phyloP scores from a whole-genome alignment of 371 early-diverging fungal species.

The Mucor saturninus region DNA sequence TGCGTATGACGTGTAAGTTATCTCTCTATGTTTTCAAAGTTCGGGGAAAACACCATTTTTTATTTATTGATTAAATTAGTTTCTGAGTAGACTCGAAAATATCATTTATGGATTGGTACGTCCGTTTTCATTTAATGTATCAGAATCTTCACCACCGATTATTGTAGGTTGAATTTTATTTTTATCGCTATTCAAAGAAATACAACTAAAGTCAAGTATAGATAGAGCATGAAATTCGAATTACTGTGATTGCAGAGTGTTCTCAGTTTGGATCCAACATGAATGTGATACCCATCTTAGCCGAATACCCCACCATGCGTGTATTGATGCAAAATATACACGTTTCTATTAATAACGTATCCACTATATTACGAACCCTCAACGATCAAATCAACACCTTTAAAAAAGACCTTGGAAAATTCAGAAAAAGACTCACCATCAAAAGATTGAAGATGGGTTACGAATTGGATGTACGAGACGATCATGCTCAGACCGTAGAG shows the following conservation, averaged over 20 bases:
- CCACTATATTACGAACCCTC: conserved; percentile 54
- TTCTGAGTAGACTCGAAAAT: conserved; percentile 17
- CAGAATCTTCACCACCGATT: conserved; percentile 13
- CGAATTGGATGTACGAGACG: conserved; percentile 58
- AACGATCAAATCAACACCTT: conserved; percentile 59
- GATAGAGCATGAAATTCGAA: conserved; percentile 65
- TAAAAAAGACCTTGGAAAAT: conserved; percentile 60
- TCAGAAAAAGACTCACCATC: conserved; percentile 53
- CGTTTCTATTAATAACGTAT: conserved; percentile 56
- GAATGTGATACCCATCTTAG: conserved; percentile 59
- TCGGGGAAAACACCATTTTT: neutral
- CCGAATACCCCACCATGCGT: conserved; percentile 67
- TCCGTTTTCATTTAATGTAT: conserved; percentile 33
- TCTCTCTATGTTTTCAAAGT: conserved; percentile 15
- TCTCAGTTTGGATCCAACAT: conserved; percentile 69
- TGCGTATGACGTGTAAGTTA: conserved; percentile 56
- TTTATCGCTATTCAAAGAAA: conserved; percentile 1
- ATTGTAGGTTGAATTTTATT: neutral
- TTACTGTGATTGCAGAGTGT: conserved; percentile 80
- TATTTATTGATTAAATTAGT: no score
- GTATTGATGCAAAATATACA: conserved; percentile 69
- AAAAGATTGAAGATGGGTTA: conserved; percentile 51
- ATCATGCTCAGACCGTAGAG: conserved; percentile 34
- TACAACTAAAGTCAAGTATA: conserved; percentile 22
- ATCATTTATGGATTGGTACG: conserved; percentile 37